Evolutionary conservation across 2,329 filamentous ascomycete species (phyloP), one percentile per base, ranked within the genome.

Genomic region (Bipolaris bicolor): DNA sequence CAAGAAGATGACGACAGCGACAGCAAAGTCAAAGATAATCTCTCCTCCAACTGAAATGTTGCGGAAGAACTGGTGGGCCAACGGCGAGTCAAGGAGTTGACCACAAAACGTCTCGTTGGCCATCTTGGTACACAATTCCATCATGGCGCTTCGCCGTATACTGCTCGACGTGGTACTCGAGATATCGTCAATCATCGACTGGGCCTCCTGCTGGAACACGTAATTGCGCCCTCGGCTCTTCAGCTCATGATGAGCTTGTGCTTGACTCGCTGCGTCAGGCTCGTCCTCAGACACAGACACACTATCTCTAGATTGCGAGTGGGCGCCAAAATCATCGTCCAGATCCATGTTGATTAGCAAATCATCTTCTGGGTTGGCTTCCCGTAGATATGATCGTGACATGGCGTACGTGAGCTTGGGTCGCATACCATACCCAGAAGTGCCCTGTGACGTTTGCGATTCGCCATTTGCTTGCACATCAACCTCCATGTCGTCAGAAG

Each of bases 51-150:
- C 79, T 0, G 81, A 82, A 9, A 90, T 80, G 40, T 85, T 83
- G 43, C 84, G 81, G 50, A 92, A 84, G 15, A 97, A 80, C 29
- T 84, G 84, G 52, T 87, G 83, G 60, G 91, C 90, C 54, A 90
- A 86, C 6, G 87, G 86, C 63, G 91, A 88, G 60, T 92, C 88
- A 18, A 90, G 83, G 66, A 97, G 92, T 60, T 90, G 88, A 16
- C 82, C 81, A 26, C 86, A 79, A 65, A 90, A 92, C 0, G 80
- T 80, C 66, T 87, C 87, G 48, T 88, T 81, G 3, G 77, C 64
- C 55, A 87, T 75, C 62, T 84, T 86, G 24, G 72, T 74, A 49
- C 81, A 81, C n/a, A 88, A 73, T 51, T 87, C 84, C 37, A 85
- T 73, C 58, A 87, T 77, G 2, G 82, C 82, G 65, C 78, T 84